Conservation (phyloP, 805 yeast species). For the Hanseniaspora clermontiae region DNA sequence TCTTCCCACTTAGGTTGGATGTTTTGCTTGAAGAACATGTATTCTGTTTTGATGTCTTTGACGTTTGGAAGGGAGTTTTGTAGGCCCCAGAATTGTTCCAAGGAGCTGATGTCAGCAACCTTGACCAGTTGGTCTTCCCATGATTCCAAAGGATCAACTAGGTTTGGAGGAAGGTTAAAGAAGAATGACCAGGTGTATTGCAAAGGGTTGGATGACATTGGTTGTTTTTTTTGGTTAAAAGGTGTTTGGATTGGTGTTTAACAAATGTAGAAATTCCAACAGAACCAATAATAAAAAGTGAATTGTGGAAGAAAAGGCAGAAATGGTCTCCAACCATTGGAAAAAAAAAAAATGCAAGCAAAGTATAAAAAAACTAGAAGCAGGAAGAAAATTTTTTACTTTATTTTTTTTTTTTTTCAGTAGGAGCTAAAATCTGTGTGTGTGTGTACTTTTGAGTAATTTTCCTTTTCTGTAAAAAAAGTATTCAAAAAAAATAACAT, state of each 20-base stretch:
- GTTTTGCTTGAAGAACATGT: slow-evolving; percentile 86
- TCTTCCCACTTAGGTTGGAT: slow-evolving; percentile 99
- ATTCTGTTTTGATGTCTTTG: slow-evolving; percentile 81
- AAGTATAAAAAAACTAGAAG: not conserved
- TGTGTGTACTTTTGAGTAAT: not conserved
- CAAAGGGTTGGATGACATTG: slow-evolving; percentile 43
- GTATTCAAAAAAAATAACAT: no score
- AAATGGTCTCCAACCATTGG: no score
- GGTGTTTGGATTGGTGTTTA: no score
- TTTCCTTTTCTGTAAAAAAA: no score
- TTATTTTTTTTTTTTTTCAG: not conserved
- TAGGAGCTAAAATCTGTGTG: not conserved
- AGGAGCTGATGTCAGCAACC: slow-evolving; percentile 81
- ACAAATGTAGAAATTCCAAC: no score
- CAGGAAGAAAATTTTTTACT: not conserved
- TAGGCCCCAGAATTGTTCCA: slow-evolving; percentile 98
- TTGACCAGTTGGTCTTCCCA: slow-evolving; percentile 92
- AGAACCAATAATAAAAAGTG: no score
- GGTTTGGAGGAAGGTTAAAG: slow-evolving; percentile 86
- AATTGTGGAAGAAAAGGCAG: no score
- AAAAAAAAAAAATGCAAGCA: no score
- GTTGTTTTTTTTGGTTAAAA: not conserved
- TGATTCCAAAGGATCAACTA: slow-evolving; percentile 49
- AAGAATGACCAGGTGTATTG: slow-evolving; percentile 89
- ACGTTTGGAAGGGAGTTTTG: slow-evolving; percentile 88